Conservation (phyloP, 768 basidiomycete genomes). For the Kwoniella sp. region DNA sequence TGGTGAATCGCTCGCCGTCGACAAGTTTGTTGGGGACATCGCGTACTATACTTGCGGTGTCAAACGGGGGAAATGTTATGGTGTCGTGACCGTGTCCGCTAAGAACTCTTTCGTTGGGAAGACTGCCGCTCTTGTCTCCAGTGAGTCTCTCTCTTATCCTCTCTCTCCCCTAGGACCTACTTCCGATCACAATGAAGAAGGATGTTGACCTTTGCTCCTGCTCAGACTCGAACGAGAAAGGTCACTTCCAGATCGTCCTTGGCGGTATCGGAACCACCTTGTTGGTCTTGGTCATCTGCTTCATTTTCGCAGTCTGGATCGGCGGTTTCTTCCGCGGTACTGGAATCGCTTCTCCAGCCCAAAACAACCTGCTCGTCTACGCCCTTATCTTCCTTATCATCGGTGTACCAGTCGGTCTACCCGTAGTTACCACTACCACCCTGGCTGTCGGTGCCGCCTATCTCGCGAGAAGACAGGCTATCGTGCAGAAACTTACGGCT, state of each 20-base stretch:
- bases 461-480: conserved; percentile 59
- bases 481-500: conserved; percentile 62
- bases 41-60: conserved; percentile 58
- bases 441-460: conserved; percentile 60
- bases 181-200: no score
- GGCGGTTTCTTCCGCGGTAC: conserved; percentile 59
- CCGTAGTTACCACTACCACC: conserved; percentile 59
- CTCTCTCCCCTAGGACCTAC: no score
- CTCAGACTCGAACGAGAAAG: conserved; percentile 55
- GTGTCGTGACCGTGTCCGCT: conserved; percentile 57
- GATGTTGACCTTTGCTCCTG: neutral
- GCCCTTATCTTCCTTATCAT: conserved; percentile 60
- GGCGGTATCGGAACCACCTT: conserved; percentile 59
- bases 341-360: conserved; percentile 57
- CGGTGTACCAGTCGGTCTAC: conserved; percentile 61
- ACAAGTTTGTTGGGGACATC: conserved; percentile 60
- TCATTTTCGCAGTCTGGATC: conserved; percentile 60
- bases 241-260: conserved; percentile 61
- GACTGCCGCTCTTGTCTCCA: conserved; percentile 59
- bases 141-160: conserved; percentile 26
- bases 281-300: conserved; percentile 59
- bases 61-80: conserved; percentile 53
- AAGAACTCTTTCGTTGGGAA: conserved; percentile 60
- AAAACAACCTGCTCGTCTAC: conserved; percentile 61
- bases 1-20: conserved; percentile 60